phyloP scores from a whole-genome alignment of 2,329 filamentous ascomycete species.

The Gnomoniopsis smithogilvyi region DNA sequence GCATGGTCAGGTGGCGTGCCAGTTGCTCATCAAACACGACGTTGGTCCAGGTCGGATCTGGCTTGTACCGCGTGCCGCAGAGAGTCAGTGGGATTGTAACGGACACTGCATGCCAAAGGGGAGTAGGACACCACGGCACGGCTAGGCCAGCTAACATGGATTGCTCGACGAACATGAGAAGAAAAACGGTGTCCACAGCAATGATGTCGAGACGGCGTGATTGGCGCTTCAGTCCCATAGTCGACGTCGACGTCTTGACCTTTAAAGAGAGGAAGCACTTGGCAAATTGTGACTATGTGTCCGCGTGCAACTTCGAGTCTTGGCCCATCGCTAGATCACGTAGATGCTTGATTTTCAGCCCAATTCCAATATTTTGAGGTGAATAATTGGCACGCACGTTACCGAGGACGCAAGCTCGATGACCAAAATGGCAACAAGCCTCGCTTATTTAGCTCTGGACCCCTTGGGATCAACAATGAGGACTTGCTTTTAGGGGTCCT shows the following conservation, averaged over 20 bases:
- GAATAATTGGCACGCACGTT: no score
- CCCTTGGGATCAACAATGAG: neutral
- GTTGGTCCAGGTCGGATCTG: neutral
- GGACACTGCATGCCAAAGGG: neutral
- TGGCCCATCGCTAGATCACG: neutral
- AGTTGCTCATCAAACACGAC: neutral
- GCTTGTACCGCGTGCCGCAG: neutral
- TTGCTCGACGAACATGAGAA: neutral
- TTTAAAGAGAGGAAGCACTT: neutral
- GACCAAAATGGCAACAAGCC: no score
- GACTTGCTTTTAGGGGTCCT: neutral
- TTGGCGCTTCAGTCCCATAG: neutral
- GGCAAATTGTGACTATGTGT: neutral
- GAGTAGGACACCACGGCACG: no score
- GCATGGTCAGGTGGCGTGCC: conserved; percentile 1
- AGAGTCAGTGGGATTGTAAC: neutral
- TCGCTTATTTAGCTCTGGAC: no score
- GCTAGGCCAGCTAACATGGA: no score
- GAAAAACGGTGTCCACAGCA: neutral
- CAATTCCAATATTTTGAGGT: no score
- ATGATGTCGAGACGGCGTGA: neutral
- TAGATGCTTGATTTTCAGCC: neutral
- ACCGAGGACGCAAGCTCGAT: no score
- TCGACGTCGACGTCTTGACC: neutral
- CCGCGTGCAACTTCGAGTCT: neutral